Conservation (phyloP, 805 yeast genomes). For the Spathaspora girioi region DNA sequence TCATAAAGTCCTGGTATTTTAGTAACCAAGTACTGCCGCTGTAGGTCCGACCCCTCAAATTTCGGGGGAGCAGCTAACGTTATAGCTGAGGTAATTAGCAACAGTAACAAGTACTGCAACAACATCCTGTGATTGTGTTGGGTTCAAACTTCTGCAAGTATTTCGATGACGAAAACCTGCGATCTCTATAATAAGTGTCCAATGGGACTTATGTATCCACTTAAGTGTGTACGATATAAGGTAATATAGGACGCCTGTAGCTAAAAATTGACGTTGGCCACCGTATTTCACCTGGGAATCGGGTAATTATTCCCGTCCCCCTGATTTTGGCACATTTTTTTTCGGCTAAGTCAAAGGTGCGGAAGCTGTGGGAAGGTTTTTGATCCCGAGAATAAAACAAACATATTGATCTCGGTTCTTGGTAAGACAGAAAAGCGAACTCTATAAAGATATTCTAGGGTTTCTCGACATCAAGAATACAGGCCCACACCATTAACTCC, state of each 20-base stretch:
- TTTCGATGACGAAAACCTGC: neutral
- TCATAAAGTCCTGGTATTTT: constrained; percentile 35
- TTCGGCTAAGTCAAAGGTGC: too few relatives aligned
- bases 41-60: constrained; percentile 5
- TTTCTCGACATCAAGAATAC: neutral
- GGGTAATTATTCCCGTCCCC: neutral
- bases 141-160: neutral
- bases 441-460: too few relatives aligned
- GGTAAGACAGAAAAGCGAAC: too few relatives aligned
- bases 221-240: neutral
- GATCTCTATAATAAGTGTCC: neutral
- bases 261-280: neutral
- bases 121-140: neutral
- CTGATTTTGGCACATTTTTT: neutral
- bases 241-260: too few relatives aligned
- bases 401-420: too few relatives aligned
- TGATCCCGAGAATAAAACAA: too few relatives aligned
- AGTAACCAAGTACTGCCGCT: constrained; percentile 23
- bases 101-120: neutral
- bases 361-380: too few relatives aligned
- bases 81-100: neutral
- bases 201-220: neutral
- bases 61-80: constrained; percentile 10
- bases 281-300: neutral
- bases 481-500: neutral